Base-by-base conservation (phyloP, 2,329 filamentous ascomycete species). In the Ophiosphaerella herpotricha region DNA sequence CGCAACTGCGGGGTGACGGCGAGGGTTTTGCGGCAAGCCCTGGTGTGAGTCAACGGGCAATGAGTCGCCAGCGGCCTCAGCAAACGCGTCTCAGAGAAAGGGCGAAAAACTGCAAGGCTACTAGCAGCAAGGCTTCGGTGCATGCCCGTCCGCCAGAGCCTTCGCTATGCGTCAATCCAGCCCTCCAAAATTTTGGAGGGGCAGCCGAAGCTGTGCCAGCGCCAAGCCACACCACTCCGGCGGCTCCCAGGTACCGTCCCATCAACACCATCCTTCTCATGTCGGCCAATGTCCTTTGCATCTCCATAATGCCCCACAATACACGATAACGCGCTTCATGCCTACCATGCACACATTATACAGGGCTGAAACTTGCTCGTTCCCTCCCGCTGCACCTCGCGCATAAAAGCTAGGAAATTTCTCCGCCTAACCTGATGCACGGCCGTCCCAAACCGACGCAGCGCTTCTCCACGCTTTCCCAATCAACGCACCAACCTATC, bases 61-160 rank as follows among this genome's bases (percentile, higher is more conserved):
- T 58, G 61, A 67, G 70, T 72, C 67, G 64, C 66, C 68, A 67
- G 64, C 66, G 60, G 68, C 60, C 67, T 66, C 62, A 46, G 47
- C 37, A 55, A 63, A 59, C 18, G 18, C 18, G 12, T 18, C 29
- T 35, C 38, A 36, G 53, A 24, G 16, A 42, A 48, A 46, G 52
- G 52, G 65, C 60, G 52, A 53, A 68, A 70, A 57, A 56, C 39
- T 58, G 40, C 56, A 50, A 51, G 53, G 45, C 46, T 43, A 58
- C 44, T 54, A 46, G 46, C 55, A 40, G 43, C 35, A 40, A 61
- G 54, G 45, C 46, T 51, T 57, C 57, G 61, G 52, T 59, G 64
- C 65, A 68, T 68, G 39, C 64, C 63, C 58, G 43, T 55, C 57
- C 60, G 57, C 18, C 18, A 61, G 63, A 31, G 44, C 34, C 43